Conservation (phyloP, 2,329 filamentous ascomycete species). For the Daldinia sp. region DNA sequence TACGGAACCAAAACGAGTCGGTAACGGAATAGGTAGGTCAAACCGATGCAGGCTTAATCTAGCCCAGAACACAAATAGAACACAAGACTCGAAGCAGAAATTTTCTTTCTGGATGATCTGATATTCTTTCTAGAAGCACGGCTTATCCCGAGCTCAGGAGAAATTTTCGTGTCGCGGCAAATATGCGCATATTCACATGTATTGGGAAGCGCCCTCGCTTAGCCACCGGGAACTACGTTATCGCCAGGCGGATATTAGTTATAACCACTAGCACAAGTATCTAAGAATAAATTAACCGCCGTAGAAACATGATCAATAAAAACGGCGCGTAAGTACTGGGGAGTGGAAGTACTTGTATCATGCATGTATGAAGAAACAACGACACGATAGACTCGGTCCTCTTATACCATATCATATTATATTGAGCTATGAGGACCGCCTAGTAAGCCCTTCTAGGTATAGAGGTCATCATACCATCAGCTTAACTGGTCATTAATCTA, state of each 20-base stretch:
- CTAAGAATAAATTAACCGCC: neutral
- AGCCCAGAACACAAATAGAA: slow-evolving; percentile 5
- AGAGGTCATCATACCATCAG: too few species aligned
- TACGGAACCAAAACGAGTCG: slow-evolving; percentile 14
- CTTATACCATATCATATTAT: neutral
- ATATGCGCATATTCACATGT: slow-evolving; percentile 1
- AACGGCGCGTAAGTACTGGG: neutral
- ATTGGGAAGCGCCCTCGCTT: slow-evolving; percentile 2
- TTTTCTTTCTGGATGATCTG: neutral
- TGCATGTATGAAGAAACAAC: neutral
- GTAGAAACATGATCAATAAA: neutral
- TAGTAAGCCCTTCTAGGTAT: neutral
- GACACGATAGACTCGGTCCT: neutral
- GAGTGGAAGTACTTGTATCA: neutral
- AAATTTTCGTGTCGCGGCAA: neutral
- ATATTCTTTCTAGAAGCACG: slow-evolving; percentile 1
- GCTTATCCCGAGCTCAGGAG: neutral
- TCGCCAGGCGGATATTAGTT: neutral
- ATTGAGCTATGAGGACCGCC: neutral
- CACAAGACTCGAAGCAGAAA: slow-evolving; percentile 13
- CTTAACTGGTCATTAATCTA: neutral
- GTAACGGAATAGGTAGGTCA: slow-evolving; percentile 26
- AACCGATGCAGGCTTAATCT: neutral
- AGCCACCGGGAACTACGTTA: neutral
- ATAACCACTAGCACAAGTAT: neutral